phyloP scores from a whole-genome alignment of 352 stramenopile genomes.

The Aphanomyces invadans region DNA sequence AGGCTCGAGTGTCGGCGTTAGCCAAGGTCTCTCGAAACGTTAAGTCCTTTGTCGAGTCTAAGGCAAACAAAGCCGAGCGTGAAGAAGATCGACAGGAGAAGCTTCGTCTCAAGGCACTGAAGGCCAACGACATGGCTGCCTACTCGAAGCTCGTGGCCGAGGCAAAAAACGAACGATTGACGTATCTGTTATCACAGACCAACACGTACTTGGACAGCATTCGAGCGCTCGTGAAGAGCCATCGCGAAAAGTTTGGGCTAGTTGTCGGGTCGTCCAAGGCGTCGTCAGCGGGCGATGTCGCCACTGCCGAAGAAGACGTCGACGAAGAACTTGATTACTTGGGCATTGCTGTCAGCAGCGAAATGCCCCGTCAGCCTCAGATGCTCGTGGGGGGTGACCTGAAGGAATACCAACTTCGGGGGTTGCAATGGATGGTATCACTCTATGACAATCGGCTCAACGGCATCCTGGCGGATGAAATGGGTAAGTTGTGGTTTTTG shows the following conservation, averaged over 20 bases:
- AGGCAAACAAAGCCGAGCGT: slow-evolving; percentile 64
- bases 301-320: slow-evolving; percentile 28
- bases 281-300: not conserved
- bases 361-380: slow-evolving; percentile 86
- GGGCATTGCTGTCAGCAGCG: slow-evolving; percentile 73
- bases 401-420: slow-evolving; percentile 98
- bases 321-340: slow-evolving; percentile 82
- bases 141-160: slow-evolving; percentile 96
- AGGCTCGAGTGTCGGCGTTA: slow-evolving; percentile 68
- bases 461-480: slow-evolving; percentile 97
- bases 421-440: slow-evolving; percentile 99
- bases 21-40: slow-evolving; percentile 58
- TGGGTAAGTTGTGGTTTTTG: slow-evolving; percentile 42
- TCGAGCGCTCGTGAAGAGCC: slow-evolving; percentile 84
- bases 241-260: slow-evolving; percentile 77
- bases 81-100: slow-evolving; percentile 85
- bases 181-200: slow-evolving; percentile 94
- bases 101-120: slow-evolving; percentile 81
- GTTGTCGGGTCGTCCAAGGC: slow-evolving; percentile 26
- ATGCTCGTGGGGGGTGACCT: slow-evolving; percentile 95
- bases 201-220: slow-evolving; percentile 96
- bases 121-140: slow-evolving; percentile 96
- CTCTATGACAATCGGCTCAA: slow-evolving; percentile 98
- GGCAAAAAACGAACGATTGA: slow-evolving; percentile 96
- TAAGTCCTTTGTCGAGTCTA: slow-evolving; percentile 73